Percentiles rank a stretch among this genome's conserved stretches.
These are phyloP conservation scores for Chalaropsis thielavioides DNA, from an alignment of 2,329 filamentous ascomycete species.

Conservation along the genomic window DNA sequence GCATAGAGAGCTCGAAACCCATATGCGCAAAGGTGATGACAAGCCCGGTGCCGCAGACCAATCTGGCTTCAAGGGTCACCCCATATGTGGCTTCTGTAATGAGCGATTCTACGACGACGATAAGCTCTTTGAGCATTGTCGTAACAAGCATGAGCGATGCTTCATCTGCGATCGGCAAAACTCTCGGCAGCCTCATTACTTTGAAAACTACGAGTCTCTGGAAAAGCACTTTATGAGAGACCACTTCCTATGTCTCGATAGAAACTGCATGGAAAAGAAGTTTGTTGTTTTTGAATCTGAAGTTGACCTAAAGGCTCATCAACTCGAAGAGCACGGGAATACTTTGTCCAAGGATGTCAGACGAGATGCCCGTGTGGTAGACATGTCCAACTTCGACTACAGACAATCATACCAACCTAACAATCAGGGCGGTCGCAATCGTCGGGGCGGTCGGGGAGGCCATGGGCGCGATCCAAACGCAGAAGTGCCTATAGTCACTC, in stretches of 20 bases:
- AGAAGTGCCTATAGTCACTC: conserved; percentile 59
- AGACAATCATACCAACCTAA: conserved; percentile 54
- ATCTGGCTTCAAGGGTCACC: conserved; percentile 91
- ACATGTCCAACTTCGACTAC: conserved; percentile 75
- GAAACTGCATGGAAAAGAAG: conserved; percentile 88
- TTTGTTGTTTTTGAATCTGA: conserved; percentile 94
- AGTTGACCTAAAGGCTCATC: conserved; percentile 88
- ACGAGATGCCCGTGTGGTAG: conserved; percentile 69
- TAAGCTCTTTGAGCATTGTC: conserved; percentile 84
- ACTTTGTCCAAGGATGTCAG: conserved; percentile 69
- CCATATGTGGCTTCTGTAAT: conserved; percentile 83
- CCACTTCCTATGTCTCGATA: conserved; percentile 72
- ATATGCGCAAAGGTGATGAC: conserved; percentile 85
- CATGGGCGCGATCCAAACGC: conserved; percentile 32
- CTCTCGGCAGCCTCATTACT: conserved; percentile 71
- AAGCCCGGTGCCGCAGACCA: conserved; percentile 79
- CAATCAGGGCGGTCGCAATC: conserved; percentile 31
- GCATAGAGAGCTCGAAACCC: conserved; percentile 61
- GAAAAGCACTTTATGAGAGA: conserved; percentile 78
- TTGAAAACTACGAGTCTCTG: conserved; percentile 70
- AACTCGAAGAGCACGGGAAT: conserved; percentile 67
- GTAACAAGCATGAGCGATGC: conserved; percentile 86
- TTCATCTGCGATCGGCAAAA: conserved; percentile 74
- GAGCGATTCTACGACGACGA: conserved; percentile 91
- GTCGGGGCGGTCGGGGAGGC: conserved; percentile 28